A percentile compares a stretch with the other conserved stretches of the same genome.
Conservation (phyloP, 371 early-diverging fungal species). For the Syncephalastrum racemosum region DNA sequence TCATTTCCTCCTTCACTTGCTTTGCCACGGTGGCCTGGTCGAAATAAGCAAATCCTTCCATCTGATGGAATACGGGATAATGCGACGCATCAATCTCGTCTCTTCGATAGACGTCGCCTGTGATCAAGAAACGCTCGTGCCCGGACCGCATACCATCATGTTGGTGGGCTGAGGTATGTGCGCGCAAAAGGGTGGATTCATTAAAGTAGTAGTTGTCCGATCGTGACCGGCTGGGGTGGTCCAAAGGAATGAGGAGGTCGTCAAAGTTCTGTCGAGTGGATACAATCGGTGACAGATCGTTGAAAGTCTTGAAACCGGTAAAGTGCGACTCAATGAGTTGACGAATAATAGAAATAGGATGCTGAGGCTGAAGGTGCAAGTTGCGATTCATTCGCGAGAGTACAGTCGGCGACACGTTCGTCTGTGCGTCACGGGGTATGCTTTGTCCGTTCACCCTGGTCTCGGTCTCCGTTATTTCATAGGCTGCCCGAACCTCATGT, state of each 20-base stretch:
- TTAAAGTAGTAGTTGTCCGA: constrained; percentile 96
- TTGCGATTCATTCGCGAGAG: constrained; percentile 74
- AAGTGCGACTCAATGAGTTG: constrained; percentile 76
- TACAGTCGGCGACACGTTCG: constrained; percentile 81
- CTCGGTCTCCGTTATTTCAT: constrained; percentile 9
- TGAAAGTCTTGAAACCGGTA: constrained; percentile 62
- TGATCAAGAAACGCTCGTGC: constrained; percentile 68
- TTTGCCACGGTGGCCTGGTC: constrained; percentile 25
- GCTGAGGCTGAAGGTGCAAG: constrained; percentile 79
- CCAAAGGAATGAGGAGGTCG: constrained; percentile 75
- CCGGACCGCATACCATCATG: constrained; percentile 64
- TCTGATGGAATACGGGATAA: constrained; percentile 98
- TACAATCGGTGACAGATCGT: constrained; percentile 78
- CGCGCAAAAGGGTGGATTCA: constrained; percentile 74
- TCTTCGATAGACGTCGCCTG: constrained; percentile 96
- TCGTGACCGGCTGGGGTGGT: constrained; percentile 82
- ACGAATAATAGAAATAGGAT: constrained; percentile 88
- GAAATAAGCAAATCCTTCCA: constrained; percentile 85
- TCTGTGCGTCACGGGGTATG: constrained; percentile 66
- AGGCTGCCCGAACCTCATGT: too few species aligned
- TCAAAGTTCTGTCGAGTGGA: constrained; percentile 90
- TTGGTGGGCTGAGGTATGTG: constrained; percentile 97
- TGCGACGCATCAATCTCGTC: constrained; percentile 96
- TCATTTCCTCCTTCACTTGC: constrained; percentile 24
- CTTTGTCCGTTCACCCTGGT: constrained; percentile 52